Evolutionary conservation across 2,329 filamentous ascomycete genomes (phyloP), one percentile per base, ranked within the genome.

Genomic region (Hymenoscyphus fructigenus): DNA sequence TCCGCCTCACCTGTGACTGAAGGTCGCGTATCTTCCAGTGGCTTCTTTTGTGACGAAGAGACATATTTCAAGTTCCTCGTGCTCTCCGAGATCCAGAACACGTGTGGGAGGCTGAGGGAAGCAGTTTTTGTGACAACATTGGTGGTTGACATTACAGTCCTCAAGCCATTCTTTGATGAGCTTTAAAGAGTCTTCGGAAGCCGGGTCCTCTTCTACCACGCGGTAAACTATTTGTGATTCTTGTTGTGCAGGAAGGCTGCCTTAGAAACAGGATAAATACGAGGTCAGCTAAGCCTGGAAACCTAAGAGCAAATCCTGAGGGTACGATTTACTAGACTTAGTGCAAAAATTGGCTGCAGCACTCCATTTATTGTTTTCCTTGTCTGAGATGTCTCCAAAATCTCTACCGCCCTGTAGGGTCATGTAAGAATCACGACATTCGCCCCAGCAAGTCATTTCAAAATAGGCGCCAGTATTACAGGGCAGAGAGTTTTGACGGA

Each of bases 1-100:
- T 15, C 28, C 50, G 23, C 60, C 60, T 23, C 60, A 62, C 10
- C 50, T 57, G 38, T 62, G 53, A 32, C 23, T 56, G 9, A 62
- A 29, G 47, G 60, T 47, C 15, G 23, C 9, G 23, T 56, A 56
- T 9, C n/a, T n/a, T 9, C 53, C 53, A 29, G 0, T 1, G 5
- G 20, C n/a, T 9, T 1, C 14, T 3, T 56, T 5, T 26, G 53
- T 29, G 5, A 28, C 53, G 5, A 56, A 56, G n/a, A 26, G 53
- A 12, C 28, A 15, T 5, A 15, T 1, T 26, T 56, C 23, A 26
- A 15, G 23, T 6, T 55, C 23, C 12, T 17, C 20, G 14, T 15
- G 2, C 9, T 29, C 23, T 3, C 53, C 28, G 5, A 29, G 23
- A 28, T 56, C 23, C 5, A 56, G 23, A 26, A 56, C 23, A 14